Percentiles rank a stretch among this genome's conserved stretches.
Conservation (phyloP, 345 rosid species). For the Linum trigynum region DNA sequence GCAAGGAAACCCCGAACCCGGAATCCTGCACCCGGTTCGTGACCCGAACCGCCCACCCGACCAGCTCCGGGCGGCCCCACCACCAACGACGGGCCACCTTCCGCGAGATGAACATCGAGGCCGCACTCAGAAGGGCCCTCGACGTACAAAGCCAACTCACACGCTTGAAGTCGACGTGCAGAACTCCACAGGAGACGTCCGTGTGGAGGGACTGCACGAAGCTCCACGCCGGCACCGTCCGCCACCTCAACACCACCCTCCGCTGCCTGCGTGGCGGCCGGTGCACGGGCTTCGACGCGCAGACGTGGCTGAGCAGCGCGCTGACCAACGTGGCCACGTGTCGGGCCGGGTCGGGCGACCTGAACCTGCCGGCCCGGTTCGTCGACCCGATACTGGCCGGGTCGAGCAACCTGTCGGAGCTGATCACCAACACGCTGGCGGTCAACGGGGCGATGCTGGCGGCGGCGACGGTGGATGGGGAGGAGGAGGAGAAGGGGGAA, state of each 20-base stretch:
- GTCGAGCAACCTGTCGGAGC: slow-evolving; percentile 47
- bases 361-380: slow-evolving; percentile 36
- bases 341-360: slow-evolving; percentile 49
- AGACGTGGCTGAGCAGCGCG: slow-evolving; percentile 80
- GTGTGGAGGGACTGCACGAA: slow-evolving; percentile 79
- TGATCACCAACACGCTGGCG: slow-evolving; percentile 60
- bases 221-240: slow-evolving; percentile 45
- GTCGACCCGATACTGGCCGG: slow-evolving; percentile 43
- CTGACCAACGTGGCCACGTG: slow-evolving; percentile 72
- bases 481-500: not conserved
- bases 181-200: slow-evolving; percentile 41
- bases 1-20: not conserved
- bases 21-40: not conserved
- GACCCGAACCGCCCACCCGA: slow-evolving; percentile 16
- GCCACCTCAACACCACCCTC: slow-evolving; percentile 46
- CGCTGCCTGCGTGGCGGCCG: slow-evolving; percentile 12
- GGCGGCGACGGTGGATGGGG: too few species aligned
- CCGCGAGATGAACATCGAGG: slow-evolving; percentile 4
- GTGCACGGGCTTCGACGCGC: slow-evolving; percentile 55
- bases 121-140: not conserved
- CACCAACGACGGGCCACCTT: slow-evolving; percentile 32
- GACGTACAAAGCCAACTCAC: not conserved
- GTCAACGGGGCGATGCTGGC: slow-evolving; percentile 34
- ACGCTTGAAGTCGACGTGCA: slow-evolving; percentile 42
- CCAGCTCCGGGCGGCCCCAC: slow-evolving; percentile 19